Conservation (phyloP, 1,139 yeast species). For the Candida sp. region DNA sequence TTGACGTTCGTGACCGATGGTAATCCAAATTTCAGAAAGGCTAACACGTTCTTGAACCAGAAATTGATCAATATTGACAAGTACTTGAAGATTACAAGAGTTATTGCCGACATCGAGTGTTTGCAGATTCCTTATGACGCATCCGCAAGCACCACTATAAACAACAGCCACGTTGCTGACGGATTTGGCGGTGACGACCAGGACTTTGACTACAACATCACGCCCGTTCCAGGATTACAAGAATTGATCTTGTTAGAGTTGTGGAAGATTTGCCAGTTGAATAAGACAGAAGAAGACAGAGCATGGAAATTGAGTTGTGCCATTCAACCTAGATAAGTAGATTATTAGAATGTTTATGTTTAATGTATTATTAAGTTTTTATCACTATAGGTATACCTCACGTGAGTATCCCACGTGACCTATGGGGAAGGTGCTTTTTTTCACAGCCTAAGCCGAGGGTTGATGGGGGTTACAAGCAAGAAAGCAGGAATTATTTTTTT, state of each 20-base stretch:
- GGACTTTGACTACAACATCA: slow-evolving; percentile 35
- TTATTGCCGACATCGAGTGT: slow-evolving; percentile 78
- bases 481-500: neutral
- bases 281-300: slow-evolving; percentile 64
- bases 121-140: slow-evolving; percentile 66
- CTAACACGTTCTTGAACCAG: slow-evolving; percentile 60
- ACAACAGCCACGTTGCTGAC: neutral
- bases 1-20: slow-evolving; percentile 90
- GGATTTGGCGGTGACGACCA: slow-evolving; percentile 1
- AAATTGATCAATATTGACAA: slow-evolving; percentile 83
- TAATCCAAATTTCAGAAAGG: slow-evolving; percentile 69
- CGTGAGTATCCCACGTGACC: too few species aligned
- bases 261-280: slow-evolving; percentile 69
- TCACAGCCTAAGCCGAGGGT: neutral
- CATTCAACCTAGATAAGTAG: slow-evolving; percentile 42
- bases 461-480: neutral
- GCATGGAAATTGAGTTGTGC: slow-evolving; percentile 73
- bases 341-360: neutral
- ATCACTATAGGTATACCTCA: too few species aligned
- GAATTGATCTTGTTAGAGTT: slow-evolving; percentile 70
- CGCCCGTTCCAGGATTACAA: slow-evolving; percentile 55
- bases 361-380: neutral
- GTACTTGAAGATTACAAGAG: slow-evolving; percentile 72
- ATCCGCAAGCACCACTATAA: neutral
- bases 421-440: neutral